phyloP scores from a whole-genome alignment of 2,329 filamentous ascomycete species.

The Fusarium zealandicum region DNA sequence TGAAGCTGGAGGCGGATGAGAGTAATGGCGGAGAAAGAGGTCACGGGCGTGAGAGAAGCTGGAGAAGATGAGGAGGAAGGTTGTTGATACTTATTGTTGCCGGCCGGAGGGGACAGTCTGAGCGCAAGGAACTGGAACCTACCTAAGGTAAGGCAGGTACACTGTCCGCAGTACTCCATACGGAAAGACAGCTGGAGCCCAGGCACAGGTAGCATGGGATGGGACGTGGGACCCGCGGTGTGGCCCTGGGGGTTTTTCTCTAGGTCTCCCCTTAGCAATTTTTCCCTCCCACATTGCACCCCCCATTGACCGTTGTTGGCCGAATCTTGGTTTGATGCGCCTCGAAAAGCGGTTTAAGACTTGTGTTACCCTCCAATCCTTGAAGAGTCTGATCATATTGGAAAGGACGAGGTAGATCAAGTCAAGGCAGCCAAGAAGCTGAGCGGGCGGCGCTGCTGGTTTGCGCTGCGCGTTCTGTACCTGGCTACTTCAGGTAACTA shows the following conservation, averaged over 20 bases:
- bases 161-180: background rate
- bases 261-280: constrained; percentile 2
- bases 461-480: too few species aligned
- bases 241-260: constrained; percentile 34
- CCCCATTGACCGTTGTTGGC: constrained; percentile 38
- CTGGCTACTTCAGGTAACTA: too few species aligned
- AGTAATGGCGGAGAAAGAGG: constrained; percentile 25
- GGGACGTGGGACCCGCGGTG: constrained; percentile 37
- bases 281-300: constrained; percentile 36
- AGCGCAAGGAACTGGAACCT: constrained; percentile 2
- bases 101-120: constrained; percentile 34
- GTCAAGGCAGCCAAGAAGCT: background rate
- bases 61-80: constrained; percentile 40
- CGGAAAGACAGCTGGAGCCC: constrained; percentile 20
- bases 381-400: constrained; percentile 10
- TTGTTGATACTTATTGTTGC: constrained; percentile 44
- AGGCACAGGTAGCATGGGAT: constrained; percentile 28
- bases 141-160: constrained; percentile 1
- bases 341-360: constrained; percentile 37
- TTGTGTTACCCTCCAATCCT: constrained; percentile 37
- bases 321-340: constrained; percentile 35
- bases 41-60: constrained; percentile 33
- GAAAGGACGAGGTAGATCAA: constrained; percentile 1
- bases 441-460: too few species aligned
- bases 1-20: constrained; percentile 9